Percentiles rank a stretch among this genome's conserved stretches.
Conservation (phyloP, 1,284 basidiomycete genomes). For the Microbotryum lychnidis-dioicae region DNA sequence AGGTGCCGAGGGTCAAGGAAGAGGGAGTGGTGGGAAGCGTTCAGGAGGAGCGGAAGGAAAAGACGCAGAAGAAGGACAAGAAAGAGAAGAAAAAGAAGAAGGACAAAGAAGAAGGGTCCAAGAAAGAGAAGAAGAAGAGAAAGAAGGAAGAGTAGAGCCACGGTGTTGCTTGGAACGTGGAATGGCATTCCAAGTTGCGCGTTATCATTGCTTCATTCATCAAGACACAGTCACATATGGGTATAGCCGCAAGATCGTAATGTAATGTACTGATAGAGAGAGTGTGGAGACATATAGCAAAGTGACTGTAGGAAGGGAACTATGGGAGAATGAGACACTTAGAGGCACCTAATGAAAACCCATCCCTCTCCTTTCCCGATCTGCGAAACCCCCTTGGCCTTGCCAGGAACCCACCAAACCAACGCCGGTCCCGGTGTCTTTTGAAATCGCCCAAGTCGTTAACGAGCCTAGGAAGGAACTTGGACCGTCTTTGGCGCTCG, state of each 20-base stretch:
- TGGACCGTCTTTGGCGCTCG: not conserved
- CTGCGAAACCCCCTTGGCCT: no score
- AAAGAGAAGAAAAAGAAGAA: constrained; percentile 2
- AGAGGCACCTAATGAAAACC: no score
- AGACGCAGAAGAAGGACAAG: not conserved
- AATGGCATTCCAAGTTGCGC: not conserved
- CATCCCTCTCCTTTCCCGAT: no score
- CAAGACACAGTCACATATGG: not conserved
- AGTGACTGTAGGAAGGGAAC: no score
- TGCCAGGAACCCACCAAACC: no score
- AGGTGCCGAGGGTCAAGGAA: not conserved
- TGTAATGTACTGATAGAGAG: no score
- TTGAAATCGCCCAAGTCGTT: not conserved
- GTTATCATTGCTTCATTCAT: not conserved
- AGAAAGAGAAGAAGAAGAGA: constrained; percentile 1
- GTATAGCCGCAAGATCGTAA: not conserved
- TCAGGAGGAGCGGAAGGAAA: not conserved
- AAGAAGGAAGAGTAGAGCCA: constrained; percentile 3
- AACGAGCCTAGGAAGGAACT: constrained; percentile 2
- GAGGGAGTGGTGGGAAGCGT: not conserved
- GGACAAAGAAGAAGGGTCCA: not conserved
- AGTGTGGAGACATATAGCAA: no score
- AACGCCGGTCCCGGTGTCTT: no score
- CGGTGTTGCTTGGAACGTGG: not conserved
- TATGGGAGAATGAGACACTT: no score